phyloP scores from a whole-genome alignment of 163 green algal genomes.

The Trebouxiophyceae sp. region DNA sequence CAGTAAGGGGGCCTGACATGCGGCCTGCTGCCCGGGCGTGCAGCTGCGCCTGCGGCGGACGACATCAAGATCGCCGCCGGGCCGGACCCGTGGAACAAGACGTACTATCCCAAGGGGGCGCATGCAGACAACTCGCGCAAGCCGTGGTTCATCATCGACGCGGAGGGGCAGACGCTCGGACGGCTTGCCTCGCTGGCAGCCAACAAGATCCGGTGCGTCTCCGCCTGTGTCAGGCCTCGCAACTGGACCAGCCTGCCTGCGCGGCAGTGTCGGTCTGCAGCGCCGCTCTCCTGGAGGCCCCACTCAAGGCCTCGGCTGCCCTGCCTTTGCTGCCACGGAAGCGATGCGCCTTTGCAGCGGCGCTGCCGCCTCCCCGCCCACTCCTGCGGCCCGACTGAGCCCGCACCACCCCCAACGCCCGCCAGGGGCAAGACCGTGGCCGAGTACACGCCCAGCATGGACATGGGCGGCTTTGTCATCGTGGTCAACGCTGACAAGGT shows the following conservation, averaged over 20 bases:
- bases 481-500: slow-evolving; percentile 96
- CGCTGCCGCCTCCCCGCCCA: no score
- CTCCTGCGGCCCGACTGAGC: no score
- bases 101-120: slow-evolving; percentile 89
- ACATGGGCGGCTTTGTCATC: slow-evolving; percentile 95
- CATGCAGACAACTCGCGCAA: slow-evolving; percentile 77
- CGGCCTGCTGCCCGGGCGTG: no score
- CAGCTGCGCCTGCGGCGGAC: not conserved
- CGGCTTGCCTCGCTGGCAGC: slow-evolving; percentile 81
- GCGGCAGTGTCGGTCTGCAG: no score
- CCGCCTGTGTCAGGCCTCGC: no score
- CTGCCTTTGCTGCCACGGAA: not conserved
- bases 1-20: no score
- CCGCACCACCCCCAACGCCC: not conserved
- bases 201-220: slow-evolving; percentile 65
- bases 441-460: slow-evolving; percentile 89
- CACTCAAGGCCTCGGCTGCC: no score
- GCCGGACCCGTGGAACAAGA: slow-evolving; percentile 79
- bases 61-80: not conserved
- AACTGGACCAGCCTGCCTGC: no score
- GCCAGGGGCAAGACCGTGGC: slow-evolving; percentile 79
- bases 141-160: slow-evolving; percentile 95
- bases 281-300: no score
- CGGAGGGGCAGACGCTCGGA: slow-evolving; percentile 86
- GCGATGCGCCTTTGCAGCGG: no score